Percentiles rank a stretch among this genome's conserved stretches.
These are phyloP conservation scores for Tritrichomonas foetus DNA, from an alignment of 208 protist genomes.

Conservation along the genomic window DNA sequence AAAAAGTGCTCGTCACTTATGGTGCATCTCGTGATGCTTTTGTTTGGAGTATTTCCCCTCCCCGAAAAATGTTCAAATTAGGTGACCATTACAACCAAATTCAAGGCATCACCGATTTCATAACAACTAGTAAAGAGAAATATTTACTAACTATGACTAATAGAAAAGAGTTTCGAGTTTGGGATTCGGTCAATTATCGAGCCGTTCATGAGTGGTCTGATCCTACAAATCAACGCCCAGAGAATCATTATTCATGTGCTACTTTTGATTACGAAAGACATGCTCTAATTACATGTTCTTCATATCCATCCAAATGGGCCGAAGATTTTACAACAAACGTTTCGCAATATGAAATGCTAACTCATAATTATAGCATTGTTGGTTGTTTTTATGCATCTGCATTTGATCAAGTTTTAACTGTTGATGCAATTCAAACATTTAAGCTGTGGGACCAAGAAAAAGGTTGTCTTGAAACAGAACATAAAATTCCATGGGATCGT, in stretches of 20 bases:
- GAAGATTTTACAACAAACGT: background rate
- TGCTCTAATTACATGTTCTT: background rate
- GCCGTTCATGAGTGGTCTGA: background rate
- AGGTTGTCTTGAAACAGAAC: background rate
- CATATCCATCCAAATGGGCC: constrained; percentile 7
- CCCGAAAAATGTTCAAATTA: background rate
- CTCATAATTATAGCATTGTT: background rate
- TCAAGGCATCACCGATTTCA: background rate
- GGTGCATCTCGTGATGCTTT: background rate
- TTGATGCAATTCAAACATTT: background rate
- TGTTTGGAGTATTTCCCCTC: background rate
- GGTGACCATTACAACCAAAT: constrained; percentile 29
- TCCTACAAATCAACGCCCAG: background rate
- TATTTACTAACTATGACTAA: background rate
- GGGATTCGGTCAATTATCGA: background rate
- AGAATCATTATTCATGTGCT: background rate
- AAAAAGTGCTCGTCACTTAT: background rate
- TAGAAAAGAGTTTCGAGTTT: background rate
- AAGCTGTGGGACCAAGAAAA: background rate
- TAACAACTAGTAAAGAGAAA: background rate
- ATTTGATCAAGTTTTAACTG: background rate
- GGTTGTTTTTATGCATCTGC: background rate
- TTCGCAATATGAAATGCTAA: background rate
- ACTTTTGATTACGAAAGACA: background rate
- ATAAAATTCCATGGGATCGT: background rate